Base-by-base conservation (phyloP, 352 stramenopile genomes). In the Globisporangium lucens region DNA sequence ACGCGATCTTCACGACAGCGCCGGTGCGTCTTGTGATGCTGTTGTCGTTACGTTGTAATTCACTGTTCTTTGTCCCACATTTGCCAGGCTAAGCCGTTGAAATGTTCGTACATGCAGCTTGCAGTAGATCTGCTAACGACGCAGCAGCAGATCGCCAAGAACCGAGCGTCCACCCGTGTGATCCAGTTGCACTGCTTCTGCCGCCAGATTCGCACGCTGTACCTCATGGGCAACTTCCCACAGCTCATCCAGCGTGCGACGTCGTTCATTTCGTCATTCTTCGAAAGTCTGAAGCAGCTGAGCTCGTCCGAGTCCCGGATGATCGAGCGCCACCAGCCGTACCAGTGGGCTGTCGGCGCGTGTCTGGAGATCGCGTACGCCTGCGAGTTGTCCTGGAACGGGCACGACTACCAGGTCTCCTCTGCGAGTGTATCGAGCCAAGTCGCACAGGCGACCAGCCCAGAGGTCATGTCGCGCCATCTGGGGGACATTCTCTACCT, bases 171-270 rank as follows among this genome's bases (percentile, higher is more conserved):
- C 0, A 58, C 76, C 1, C 61, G 75, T 10, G 65, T 89, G 17
- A 74, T 91, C 27, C 83, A 82, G 2, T 75, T 95, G 17, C 89
- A 95, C 65, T 89, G 88, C 64, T 95, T 92, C 58, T 89, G 76
- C 62, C 80, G 85, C 0, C 87, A 95, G 65, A 88, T 95, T 3
- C 82, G 83, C 24, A 90, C 78, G 4, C 70, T 93, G 22, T 92
- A 91, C 63, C 70, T 93, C 27, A 90, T 87, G 77, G 82, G 82
- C 13, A 83, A 75, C 46, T 89, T 90, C 57, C 74, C 73, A 0
- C 80, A 91, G 56, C 71, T 95, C 27, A 75, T 91, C 20, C 55
- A 79, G 52, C 83, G 87, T 38, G 75, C 79, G 4, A 78, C 74
- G 0, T 64, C 55, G 4, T 93, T 95, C 60, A 89, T 93, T 24